These are phyloP conservation scores for Penicillium sp. DNA, from an alignment of 2,329 filamentous ascomycete species.

Conservation along the genomic window DNA sequence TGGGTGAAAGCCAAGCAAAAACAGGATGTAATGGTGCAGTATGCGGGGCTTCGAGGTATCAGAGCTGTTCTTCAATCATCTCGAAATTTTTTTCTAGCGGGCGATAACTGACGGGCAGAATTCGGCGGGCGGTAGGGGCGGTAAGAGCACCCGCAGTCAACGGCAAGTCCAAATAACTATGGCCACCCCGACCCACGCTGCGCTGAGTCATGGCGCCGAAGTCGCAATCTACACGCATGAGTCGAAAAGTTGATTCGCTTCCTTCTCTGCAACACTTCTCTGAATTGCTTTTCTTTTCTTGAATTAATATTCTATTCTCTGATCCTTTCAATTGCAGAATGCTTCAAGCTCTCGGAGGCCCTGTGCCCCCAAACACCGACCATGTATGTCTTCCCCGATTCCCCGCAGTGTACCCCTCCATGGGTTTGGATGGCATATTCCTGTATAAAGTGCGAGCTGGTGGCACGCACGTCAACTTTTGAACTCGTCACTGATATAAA, in stretches of 20 bases:
- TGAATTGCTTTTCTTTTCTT: conserved; percentile 1
- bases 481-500: conserved; percentile 7
- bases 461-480: neutral
- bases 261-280: conserved; percentile 1
- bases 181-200: neutral
- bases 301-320: conserved; percentile 7
- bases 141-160: neutral
- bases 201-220: conserved; percentile 26
- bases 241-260: conserved; percentile 8
- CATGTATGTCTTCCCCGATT: conserved; percentile 61
- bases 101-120: conserved; percentile 18
- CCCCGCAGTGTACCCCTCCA: conserved; percentile 29
- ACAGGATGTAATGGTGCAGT: neutral
- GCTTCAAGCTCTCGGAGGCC: conserved; percentile 60
- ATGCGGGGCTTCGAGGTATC: neutral
- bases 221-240: conserved; percentile 19
- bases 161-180: neutral
- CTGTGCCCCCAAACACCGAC: conserved; percentile 75
- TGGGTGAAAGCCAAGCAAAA: neutral
- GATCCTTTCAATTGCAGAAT: conserved; percentile 28
- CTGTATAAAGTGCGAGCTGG: neutral
- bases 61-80: conserved; percentile 5
- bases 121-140: conserved; percentile 3
- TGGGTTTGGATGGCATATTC: conserved; percentile 6
- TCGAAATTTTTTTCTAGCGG: conserved; percentile 25